Base-by-base conservation (phyloP, 805 yeast genomes). In the Yamadazyma kitorensis region DNA sequence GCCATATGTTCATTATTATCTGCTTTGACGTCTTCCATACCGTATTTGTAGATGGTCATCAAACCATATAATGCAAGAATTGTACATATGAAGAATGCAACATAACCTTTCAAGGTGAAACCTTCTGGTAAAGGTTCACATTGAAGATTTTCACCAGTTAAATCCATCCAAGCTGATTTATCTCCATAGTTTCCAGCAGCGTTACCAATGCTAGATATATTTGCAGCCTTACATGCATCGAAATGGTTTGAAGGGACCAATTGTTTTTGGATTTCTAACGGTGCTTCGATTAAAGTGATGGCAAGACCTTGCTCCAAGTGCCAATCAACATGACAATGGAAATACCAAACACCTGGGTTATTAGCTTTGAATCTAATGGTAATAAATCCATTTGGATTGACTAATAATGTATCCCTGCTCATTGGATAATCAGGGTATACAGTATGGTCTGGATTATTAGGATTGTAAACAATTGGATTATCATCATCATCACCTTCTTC, bases 321-420 rank as follows among this genome's bases (percentile, higher is more conserved):
- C 98, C 98, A 91, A 60, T 93, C 98, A 53, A 93, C 84, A 60
- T 91, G 98, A 65, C 98, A 91, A 68, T 91, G 98, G 94, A 93
- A 93, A 61, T 81, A 77, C 98, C 98, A 91, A 27, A 89, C 89
- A 69, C 98, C 98, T 20, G 98, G 98, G 61, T 93, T 93, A 57
- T 84, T 81, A 34, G 98, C 95, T 54, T 75, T 77, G 72, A 88
- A 91, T 57, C 98, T 77, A 43, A 91, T 54, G 20, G 86, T 89
- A 52, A 88, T 74, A 66, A 86, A 81, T 2, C 96, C 88, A 55
- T 85, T 85, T 17, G 95, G 88, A 55, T 79, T 75, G 29, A 85
- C 86, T 50, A 79, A 82, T 8, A 83, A 64, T 7, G 84, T 77
- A 58, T 93, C 98, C 68, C 98, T 81, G 40, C 76, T 65, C 80